These are phyloP conservation scores for Globisporangium recalcitrans DNA, from an alignment of 352 stramenopile genomes.

Conservation along the genomic window DNA sequence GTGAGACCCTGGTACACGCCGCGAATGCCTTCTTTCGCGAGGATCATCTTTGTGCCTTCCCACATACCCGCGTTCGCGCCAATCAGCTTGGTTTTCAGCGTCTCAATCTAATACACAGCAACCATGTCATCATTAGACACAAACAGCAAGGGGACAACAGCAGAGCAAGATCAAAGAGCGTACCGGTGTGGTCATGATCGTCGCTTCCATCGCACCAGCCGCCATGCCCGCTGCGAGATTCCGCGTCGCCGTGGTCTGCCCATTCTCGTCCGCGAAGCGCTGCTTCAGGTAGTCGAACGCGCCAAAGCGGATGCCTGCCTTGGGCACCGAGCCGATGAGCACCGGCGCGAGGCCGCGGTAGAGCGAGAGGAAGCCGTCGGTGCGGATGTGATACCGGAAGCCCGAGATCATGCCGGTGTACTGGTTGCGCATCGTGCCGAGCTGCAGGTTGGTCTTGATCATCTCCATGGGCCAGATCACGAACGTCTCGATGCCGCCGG, in stretches of 20 bases:
- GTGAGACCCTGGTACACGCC: constrained; percentile 93
- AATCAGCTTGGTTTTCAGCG: constrained; percentile 97
- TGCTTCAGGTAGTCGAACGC: constrained; percentile 90
- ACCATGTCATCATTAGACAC: not conserved
- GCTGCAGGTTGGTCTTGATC: constrained; percentile 94
- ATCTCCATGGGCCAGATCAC: constrained; percentile 93
- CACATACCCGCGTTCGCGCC: constrained; percentile 92
- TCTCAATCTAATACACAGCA: constrained; percentile 75
- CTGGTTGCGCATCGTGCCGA: constrained; percentile 73
- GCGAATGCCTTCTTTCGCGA: constrained; percentile 86
- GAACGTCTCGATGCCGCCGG: constrained; percentile 85
- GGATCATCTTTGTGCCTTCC: constrained; percentile 88
- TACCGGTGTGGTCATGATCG: constrained; percentile 92
- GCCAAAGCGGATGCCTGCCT: constrained; percentile 96
- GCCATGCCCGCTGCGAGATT: constrained; percentile 92
- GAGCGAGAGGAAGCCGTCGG: constrained; percentile 68
- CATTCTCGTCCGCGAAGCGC: constrained; percentile 82
- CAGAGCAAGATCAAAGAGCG: constrained; percentile 10
- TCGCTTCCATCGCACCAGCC: constrained; percentile 88
- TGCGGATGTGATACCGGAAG: constrained; percentile 70
- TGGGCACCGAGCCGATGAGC: constrained; percentile 93
- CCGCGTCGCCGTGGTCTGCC: constrained; percentile 85
- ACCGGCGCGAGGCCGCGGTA: constrained; percentile 94
- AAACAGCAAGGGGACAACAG: not conserved
- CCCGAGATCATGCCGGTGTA: constrained; percentile 71